Base-by-base conservation (phyloP, 2,329 filamentous ascomycete species). In the Botryosphaeria agaves region DNA sequence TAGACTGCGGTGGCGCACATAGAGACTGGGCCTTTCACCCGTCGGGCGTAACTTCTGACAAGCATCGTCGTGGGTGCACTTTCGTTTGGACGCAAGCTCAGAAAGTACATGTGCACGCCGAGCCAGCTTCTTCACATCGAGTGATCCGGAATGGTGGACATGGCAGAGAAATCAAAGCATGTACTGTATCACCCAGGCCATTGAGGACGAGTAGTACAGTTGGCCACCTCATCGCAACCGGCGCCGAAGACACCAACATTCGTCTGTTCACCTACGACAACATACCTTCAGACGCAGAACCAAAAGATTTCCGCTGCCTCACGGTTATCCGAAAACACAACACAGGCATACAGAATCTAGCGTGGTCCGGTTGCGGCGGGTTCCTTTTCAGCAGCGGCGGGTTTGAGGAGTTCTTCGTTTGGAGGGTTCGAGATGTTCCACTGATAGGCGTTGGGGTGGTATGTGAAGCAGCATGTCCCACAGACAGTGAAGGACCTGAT, bases 321-420 rank as follows among this genome's bases (percentile, higher is more conserved):
- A 67, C 72, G 7, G 72, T 76, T 0, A 52, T 93, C 14, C 76
- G 82, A 39, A 71, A 70, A 32, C 89, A 98, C 47, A 76, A 72
- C 2, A 76, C 83, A 0, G 89, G 87, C 0, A 70, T 95, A 5
- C 87, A 94, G 49, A 67, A 75, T 36, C 58, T 93, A 1, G 66
- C 66, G 35, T 95, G 83, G 81, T 72, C 78, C 2, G 47, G 51
- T 0, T 64, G 69, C 28, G 69, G 76, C 2, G 51, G 60, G 1
- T 78, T 76, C 41, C 66, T 98, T 2, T 79, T 95, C 48, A 93
- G 81, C 39, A 85, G 82, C 43, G 83, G 72, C 5, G 89, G 85
- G 0, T 76, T 73, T 36, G 87, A 94, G 49, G 87, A 98, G 51
- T 77, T 95, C 38, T 87, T 76, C 42, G 66, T 85, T 7, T 98